Base-by-base conservation (phyloP, 2,329 filamentous ascomycete species). In the Xylariaceae sp. region DNA sequence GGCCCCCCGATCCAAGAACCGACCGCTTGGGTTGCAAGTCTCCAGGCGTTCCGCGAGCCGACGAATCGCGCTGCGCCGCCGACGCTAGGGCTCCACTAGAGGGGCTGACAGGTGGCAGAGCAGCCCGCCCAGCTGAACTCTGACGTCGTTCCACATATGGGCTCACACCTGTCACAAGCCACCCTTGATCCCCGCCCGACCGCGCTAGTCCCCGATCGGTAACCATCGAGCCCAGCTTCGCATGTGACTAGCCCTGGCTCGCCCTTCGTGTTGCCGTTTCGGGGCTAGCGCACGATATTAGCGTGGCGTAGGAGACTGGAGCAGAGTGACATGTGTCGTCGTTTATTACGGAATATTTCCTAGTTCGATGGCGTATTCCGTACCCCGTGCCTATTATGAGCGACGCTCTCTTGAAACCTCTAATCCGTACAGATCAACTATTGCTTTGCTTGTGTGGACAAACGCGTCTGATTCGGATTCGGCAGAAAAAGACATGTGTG, bases 71-170 rank as follows among this genome's bases (percentile, higher is more conserved):
- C 15, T 35, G n/a, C 6, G n/a, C 6, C 45, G n/a, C 10, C 49
- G 17, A 10, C 15, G 45, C 51, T 58, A 35, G 17, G 23, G 3
- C 17, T 42, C 37, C 48, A 50, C n/a, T 30, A 7, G 48, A 5
- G 4, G 23, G 23, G 49, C 23, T 35, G 49, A 51, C 49, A 51
- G 49, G 23, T 51, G 49, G 49, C 49, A 30, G 15, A 11, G 9
- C 23, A 8, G 30, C 7, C 2, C 17, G 9, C 11, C 49, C 49
- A 34, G 37, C 49, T 39, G 37, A 58, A 49, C 44, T 51, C 49
- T 59, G 56, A 61, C 53, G 57, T 59, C 44, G 49, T 23, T 15
- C 18, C n/a, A 47, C 44, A 7, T 17, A 47, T 47, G 13, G 44
- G 7, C 44, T 49, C 47, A 18, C 47, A 23, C 15, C 47, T 49